Conservation (phyloP, 768 basidiomycete species). For the Amanita fuliginea region DNA sequence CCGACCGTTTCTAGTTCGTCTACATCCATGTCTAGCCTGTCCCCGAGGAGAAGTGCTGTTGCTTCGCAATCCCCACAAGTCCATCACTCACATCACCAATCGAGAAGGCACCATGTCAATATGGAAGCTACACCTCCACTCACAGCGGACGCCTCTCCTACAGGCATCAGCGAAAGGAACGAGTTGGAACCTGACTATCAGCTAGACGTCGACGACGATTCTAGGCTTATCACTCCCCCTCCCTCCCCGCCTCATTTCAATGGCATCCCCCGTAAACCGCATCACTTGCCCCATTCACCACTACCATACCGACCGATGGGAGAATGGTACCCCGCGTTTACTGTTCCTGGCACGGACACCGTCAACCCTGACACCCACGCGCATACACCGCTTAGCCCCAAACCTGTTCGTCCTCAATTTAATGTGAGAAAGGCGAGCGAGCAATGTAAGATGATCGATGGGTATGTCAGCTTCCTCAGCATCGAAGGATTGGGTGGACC, state of each 20-base stretch:
- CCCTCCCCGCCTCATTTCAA: neutral
- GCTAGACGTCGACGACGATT: constrained; percentile 1
- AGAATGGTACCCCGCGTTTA: constrained; percentile 3
- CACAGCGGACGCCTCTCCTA: constrained; percentile 4
- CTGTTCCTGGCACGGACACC: neutral
- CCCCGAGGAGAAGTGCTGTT: neutral
- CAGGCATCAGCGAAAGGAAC: neutral
- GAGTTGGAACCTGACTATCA: constrained; percentile 6
- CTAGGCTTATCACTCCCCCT: constrained; percentile 6
- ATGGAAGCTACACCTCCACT: constrained; percentile 4
- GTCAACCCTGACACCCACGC: neutral
- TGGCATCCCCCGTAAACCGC: neutral
- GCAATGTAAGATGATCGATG: constrained; percentile 14
- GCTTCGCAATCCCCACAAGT: neutral
- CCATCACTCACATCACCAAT: neutral
- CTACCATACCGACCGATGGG: neutral
- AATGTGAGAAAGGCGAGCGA: constrained; percentile 15
- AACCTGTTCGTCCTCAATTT: constrained; percentile 6
- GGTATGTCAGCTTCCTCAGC: constrained; percentile 15
- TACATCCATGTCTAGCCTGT: neutral
- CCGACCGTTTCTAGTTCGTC: neutral
- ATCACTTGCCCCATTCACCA: constrained; percentile 2
- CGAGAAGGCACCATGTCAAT: neutral
- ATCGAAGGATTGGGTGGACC: constrained; percentile 16
- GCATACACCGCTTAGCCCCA: neutral